Evolutionary conservation across 257 asterid genomes (phyloP), one percentile per base, ranked within the genome.

Genomic region (Solanum pimpinellifolium): DNA sequence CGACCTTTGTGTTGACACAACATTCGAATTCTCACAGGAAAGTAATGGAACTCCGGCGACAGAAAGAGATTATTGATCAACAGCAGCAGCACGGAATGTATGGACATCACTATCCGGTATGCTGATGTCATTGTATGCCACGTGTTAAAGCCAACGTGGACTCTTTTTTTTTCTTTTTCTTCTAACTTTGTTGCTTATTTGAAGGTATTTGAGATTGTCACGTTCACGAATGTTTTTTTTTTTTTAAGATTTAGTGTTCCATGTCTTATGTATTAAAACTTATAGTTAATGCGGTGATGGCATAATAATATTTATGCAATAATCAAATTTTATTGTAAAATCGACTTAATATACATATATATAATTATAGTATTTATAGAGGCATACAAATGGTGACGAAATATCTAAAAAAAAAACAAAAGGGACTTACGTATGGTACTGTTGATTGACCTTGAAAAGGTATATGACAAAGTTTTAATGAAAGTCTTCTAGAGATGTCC

Each of bases 11-110:
- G 91, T 92, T 93, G 89, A 92, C 98, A 78, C 95, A 93, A 90
- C 98, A 95, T 90, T 95, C 98, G 15, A 95, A 95, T 86, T 95
- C 98, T 31, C 98, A 95, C 85, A 88, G 95, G 93, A 95, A 95
- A 86, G 98, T 95, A 31, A 77, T 95, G 35, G 96, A 95, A 69
- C 94, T 95, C 62, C 92, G 96, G 76, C 93, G 96, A 84, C 98
- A 94, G 93, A 95, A 95, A 91, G 97, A 92, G 86, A 78, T 90
- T 85, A 65, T 83, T 87, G 90, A 77, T 68, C 93, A 90, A 11
- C 94, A 92, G 46, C 90, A 90, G 86, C 90, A 91, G 25, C 62
- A 18, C n/a, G 92, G 90, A 86, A 89, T 81, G 88, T 93, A 90
- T 77, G 94, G 90, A 10, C 88, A 90, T 78, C 94, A 89, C 80